phyloP scores from a whole-genome alignment of 805 yeast genomes.

The Candida golubevii region DNA sequence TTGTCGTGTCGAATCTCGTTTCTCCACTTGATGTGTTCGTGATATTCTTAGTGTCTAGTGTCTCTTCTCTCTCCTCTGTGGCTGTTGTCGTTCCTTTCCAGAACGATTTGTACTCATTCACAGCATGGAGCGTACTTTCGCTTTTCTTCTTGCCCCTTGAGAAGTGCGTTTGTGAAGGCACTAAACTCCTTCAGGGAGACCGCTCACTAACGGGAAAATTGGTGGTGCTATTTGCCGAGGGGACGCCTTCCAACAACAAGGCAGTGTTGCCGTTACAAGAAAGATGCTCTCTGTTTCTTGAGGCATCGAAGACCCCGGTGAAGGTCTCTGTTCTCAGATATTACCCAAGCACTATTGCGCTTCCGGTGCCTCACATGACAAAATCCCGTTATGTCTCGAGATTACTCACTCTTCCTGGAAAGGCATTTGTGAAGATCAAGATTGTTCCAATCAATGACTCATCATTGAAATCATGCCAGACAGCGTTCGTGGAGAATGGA shows the following conservation, averaged over 20 bases:
- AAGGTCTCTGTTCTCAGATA: conserved; percentile 37
- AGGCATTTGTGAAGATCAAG: conserved; percentile 24
- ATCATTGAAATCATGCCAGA: conserved; percentile 18
- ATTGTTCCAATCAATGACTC: conserved; percentile 21
- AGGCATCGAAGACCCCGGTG: conserved; percentile 16
- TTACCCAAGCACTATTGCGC: conserved; percentile 32
- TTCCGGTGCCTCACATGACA: conserved; percentile 33
- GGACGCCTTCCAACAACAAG: conserved; percentile 81
- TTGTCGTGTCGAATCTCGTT: conserved; percentile 52
- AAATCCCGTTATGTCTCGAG: conserved; percentile 20
- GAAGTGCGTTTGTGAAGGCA: conserved; percentile 3
- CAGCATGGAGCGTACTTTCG: conserved; percentile 26
- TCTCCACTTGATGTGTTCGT: conserved; percentile 55
- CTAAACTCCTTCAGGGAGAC: conserved; percentile 13
- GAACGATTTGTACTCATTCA: conserved; percentile 27
- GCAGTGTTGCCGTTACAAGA: conserved; percentile 57
- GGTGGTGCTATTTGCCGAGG: conserved; percentile 67
- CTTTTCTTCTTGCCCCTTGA: conserved; percentile 18
- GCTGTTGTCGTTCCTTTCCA: conserved; percentile 39
- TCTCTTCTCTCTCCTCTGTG: conserved; percentile 17
- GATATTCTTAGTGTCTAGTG: conserved; percentile 27
- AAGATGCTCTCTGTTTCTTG: conserved; percentile 2
- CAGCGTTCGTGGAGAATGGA: conserved; percentile 30
- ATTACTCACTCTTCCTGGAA: conserved; percentile 21
- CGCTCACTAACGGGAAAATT: conserved; percentile 32